Conservation (phyloP, 2,329 filamentous ascomycete species). For the Triangularia verruculosa region DNA sequence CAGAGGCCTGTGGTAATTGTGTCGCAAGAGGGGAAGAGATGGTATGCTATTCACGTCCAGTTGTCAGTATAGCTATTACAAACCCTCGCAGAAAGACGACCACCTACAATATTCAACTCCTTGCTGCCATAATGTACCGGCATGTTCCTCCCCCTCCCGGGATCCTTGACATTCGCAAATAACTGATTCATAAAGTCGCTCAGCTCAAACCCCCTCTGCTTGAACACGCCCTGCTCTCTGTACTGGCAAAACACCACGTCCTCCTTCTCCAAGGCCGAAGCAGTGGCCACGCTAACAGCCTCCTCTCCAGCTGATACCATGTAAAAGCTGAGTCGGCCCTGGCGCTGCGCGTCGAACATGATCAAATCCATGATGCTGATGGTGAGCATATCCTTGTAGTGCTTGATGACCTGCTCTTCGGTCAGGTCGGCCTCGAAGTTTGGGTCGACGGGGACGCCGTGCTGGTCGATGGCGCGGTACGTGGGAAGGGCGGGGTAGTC, state of each 20-base stretch:
- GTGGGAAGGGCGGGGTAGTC: constrained; percentile 77
- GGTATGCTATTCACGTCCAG: constrained; percentile 53
- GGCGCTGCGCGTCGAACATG: constrained; percentile 96
- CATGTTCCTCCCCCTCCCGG: constrained; percentile 87
- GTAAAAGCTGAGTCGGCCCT: constrained; percentile 93
- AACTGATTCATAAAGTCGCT: constrained; percentile 94
- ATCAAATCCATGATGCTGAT: constrained; percentile 89
- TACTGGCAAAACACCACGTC: constrained; percentile 96
- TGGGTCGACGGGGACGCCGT: constrained; percentile 78
- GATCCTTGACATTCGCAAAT: constrained; percentile 81
- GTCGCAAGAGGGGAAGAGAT: constrained; percentile 76
- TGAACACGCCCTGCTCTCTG: constrained; percentile 86
- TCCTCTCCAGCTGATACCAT: constrained; percentile 96
- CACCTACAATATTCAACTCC: constrained; percentile 74
- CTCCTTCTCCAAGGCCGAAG: constrained; percentile 74
- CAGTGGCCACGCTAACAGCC: constrained; percentile 85
- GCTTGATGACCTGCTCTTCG: constrained; percentile 57
- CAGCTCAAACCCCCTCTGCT: constrained; percentile 81
- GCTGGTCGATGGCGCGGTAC: constrained; percentile 86
- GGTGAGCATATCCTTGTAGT: constrained; percentile 64
- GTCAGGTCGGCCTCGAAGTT: constrained; percentile 65
- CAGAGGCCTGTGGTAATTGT: constrained; percentile 75
- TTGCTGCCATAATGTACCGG: constrained; percentile 91
- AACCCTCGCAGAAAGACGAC: not conserved
- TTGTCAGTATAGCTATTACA: constrained; percentile 14